Base-by-base conservation (phyloP, 2,329 filamentous ascomycete species). In the Albifimbria verrucaria region DNA sequence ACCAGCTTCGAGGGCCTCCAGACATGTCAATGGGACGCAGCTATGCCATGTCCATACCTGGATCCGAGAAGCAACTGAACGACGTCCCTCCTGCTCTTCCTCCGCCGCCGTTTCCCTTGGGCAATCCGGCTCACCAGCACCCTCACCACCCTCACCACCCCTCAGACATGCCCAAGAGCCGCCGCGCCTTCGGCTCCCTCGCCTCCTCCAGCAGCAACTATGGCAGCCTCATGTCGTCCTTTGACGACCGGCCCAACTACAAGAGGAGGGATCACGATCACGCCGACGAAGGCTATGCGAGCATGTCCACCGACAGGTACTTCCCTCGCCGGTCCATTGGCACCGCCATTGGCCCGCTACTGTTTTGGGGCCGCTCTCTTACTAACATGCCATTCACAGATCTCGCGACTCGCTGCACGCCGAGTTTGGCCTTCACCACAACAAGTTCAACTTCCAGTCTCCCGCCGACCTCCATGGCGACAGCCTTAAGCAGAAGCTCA, bases 401-500 rank as follows among this genome's bases (percentile, higher is more conserved):
- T 75, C 75, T 18, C 72, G 75, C 58, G 73, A 76, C 49, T 75
- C 75, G 4, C 55, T 69, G 32, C 66, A 65, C 1, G 56, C 72
- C 32, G 69, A 71, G n/a, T 77, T 81, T 48, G 77, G 79, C 52
- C 70, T 78, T 51, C 75, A 76, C 55, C 78, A 81, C 59, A 76
- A 72, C 58, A 76, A 72, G 39, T 80, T 74, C 52, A 72, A 78
- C 52, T 78, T 80, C 56, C 70, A 71, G 47, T 72, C 74, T 4
- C 70, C 72, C 49, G 72, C 75, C 59, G 69, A 78, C 44, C 68
- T 77, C 15, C 76, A 82, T 50, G 77, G 79, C 54, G 76, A 72
- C 54, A 73, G 69, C 49, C 74, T 83, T 62, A 76, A 82, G 54
- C 80, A 79, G 64, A 84, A 80, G 66, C 70, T 85, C n/a, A 75